A percentile compares a stretch with the other conserved stretches of the same genome.
These are phyloP conservation scores for Nicotiana paniculata DNA, from an alignment of 257 asterid genomes.

Conservation along the genomic window DNA sequence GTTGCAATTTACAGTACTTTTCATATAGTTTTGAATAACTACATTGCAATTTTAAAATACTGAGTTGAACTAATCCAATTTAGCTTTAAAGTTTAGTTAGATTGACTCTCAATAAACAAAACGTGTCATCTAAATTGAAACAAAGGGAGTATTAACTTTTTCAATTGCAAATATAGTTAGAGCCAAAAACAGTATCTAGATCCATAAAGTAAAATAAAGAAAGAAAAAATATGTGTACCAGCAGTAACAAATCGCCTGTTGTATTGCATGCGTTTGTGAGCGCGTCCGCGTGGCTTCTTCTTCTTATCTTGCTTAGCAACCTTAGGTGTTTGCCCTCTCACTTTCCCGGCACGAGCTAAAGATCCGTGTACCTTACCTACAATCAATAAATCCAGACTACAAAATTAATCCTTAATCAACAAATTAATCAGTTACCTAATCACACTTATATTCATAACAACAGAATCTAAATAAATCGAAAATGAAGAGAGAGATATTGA, in stretches of 20 bases:
- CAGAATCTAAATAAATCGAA: too few species aligned
- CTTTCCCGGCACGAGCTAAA: conserved; percentile 94
- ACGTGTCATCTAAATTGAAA: too few species aligned
- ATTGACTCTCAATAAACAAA: too few species aligned
- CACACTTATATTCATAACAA: too few species aligned
- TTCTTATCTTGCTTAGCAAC: conserved; percentile 85
- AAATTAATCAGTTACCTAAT: background rate
- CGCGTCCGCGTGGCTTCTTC: conserved; percentile 94
- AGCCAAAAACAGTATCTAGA: background rate
- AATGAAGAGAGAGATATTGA: too few species aligned
- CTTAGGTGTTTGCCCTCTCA: conserved; percentile 85
- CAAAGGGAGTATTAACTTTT: background rate
- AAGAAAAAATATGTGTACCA: conserved; percentile 27
- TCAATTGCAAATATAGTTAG: background rate
- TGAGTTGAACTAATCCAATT: too few species aligned
- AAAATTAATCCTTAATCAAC: background rate
- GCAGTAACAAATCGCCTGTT: conserved; percentile 92
- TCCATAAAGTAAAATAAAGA: background rate
- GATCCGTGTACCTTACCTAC: conserved; percentile 96
- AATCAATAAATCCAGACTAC: background rate
- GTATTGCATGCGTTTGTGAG: conserved; percentile 87
- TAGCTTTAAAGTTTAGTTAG: too few species aligned
- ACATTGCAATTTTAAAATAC: too few species aligned
- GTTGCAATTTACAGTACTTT: too few species aligned
- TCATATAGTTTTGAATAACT: too few species aligned